phyloP scores from a whole-genome alignment of 1,139 yeast genomes.

The Casaregolazyma suthepensis region DNA sequence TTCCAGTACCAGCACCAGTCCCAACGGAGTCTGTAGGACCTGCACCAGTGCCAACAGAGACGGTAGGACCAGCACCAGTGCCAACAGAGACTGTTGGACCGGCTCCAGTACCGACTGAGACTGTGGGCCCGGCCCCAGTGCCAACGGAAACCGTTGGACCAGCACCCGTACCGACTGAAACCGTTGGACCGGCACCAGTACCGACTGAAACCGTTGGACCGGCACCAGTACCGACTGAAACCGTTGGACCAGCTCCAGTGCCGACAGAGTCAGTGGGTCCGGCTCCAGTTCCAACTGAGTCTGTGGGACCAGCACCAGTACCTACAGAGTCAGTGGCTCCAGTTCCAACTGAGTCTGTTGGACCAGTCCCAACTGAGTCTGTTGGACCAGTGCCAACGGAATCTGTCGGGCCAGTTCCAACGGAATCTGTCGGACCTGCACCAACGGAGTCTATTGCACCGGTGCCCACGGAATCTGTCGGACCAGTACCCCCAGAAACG shows the following conservation, averaged over 20 bases:
- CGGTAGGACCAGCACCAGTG: neutral
- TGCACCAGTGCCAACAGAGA: neutral
- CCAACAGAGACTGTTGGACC: neutral
- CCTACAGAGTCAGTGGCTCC: neutral
- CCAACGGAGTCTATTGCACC: neutral
- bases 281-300: neutral
- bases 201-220: no score
- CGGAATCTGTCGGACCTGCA: neutral
- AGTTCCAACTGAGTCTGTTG: neutral
- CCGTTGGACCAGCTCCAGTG: neutral
- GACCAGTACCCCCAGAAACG: no score
- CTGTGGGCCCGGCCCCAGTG: neutral
- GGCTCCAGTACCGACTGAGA: neutral
- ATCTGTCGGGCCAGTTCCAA: neutral
- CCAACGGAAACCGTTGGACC: neutral
- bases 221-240: neutral
- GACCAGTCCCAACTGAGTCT: neutral
- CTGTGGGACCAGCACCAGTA: neutral
- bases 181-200: no score
- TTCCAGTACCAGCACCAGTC: neutral
- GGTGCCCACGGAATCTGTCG: no score
- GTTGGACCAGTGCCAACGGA: neutral
- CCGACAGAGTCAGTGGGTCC: neutral
- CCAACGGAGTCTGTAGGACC: neutral
- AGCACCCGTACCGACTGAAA: neutral